Evolutionary conservation across 345 rosid species (phyloP).

Genomic region (Eucalyptus regnans): DNA sequence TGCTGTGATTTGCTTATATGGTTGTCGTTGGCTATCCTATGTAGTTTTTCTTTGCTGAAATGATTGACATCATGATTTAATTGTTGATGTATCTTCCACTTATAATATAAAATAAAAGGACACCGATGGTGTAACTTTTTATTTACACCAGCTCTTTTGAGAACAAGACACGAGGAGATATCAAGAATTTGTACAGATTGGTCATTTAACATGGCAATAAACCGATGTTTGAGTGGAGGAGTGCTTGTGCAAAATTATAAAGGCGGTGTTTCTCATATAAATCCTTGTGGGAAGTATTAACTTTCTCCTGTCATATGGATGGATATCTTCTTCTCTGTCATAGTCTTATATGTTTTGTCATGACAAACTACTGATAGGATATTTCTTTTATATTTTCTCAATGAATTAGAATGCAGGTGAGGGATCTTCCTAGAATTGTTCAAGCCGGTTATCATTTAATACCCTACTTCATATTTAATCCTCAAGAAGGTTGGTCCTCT

Average conservation of each 20-base stretch:
- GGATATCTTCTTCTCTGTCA: neutral
- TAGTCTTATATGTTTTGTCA: neutral
- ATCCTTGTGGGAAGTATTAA: neutral
- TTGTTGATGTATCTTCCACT: neutral
- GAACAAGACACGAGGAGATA: neutral
- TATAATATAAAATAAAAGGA: neutral
- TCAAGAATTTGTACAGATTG: too few species aligned
- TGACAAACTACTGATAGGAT: neutral
- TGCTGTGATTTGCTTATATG: neutral
- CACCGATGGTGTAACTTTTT: neutral
- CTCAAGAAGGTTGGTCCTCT: slow-evolving; percentile 65
- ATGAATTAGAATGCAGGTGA: slow-evolving; percentile 44
- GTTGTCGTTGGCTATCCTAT: neutral
- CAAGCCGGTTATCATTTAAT: slow-evolving; percentile 73
- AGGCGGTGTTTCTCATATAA: neutral
- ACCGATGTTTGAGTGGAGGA: neutral
- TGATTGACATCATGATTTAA: neutral
- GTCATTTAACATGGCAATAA: neutral
- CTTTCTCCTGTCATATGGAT: too few species aligned
- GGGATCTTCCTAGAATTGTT: slow-evolving; percentile 78
- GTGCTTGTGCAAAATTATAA: neutral
- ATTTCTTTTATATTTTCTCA: neutral
- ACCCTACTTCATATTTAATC: slow-evolving; percentile 81
- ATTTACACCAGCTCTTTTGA: neutral
- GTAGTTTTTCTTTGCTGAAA: too few species aligned